Evolutionary conservation across 2,329 filamentous ascomycete species (phyloP), one percentile per base, ranked within the genome.

Genomic region (Venturia asperata): DNA sequence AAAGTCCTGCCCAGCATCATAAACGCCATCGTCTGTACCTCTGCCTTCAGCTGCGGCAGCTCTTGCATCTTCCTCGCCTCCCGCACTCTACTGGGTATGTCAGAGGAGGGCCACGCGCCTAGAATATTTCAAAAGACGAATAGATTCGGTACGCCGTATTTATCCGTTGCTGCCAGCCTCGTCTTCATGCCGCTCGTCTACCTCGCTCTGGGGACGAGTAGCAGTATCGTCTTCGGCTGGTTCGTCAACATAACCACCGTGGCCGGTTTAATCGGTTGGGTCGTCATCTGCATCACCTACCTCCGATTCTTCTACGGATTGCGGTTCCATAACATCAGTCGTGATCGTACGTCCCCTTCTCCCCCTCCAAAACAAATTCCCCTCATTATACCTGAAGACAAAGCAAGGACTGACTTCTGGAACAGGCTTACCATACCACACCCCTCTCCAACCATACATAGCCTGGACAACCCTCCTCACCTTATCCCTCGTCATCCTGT

Each of bases 1-100:
- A 71, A 73, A 1, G 82, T 82, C 2, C 80, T 89, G 13, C 85
- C 86, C 30, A 82, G 80, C 30, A 82, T 90, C 68, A 86, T 90
- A 78, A 89, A 89, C 73, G 85, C 81, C n/a, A 81, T 88, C 64
- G 85, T 88, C 24, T 79, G 79, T 69, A 74, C 75, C 30, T 71
- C 69, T 1, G 72, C 71, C 1, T 72, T 70, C 70, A 70, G 68
- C 7, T 68, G 70, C 1, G 72, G 71, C 0, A 73, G 71, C 45
- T 69, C 70, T 0, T 73, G 69, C 37, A 69, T 72, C 62, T 73
- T 70, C 66, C 11, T 41, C 13, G 76, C 75, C 0, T 77, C 77
- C 5, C 73, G 79, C 21, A 76, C 75, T 2, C 70, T 78, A 11
- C 80, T 74, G 69, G 75, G 73, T 1, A 70, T 79, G 0, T 75